A percentile compares a stretch with the other conserved stretches of the same genome.
phyloP scores from a whole-genome alignment of 352 stramenopile species.

The Globisporangium spinosum region DNA sequence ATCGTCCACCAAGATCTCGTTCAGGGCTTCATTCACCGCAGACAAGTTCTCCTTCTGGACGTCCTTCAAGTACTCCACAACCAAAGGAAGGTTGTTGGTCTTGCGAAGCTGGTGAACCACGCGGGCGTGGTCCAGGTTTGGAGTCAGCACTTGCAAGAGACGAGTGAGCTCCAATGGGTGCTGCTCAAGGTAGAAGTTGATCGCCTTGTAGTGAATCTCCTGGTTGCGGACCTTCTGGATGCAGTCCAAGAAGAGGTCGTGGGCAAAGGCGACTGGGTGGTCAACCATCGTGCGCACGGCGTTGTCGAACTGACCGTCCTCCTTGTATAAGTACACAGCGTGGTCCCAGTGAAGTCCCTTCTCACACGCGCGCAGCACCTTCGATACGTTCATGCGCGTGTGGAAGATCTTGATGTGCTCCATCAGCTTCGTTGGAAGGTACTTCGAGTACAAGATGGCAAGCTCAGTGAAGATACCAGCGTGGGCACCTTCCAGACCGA shows the following conservation, averaged over 20 bases:
- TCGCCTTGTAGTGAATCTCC: slow-evolving; percentile 99
- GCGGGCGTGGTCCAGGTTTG: slow-evolving; percentile 97
- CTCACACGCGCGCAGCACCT: slow-evolving; percentile 97
- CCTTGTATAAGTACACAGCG: slow-evolving; percentile 99
- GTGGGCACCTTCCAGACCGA: slow-evolving; percentile 98
- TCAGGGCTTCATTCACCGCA: slow-evolving; percentile 98
- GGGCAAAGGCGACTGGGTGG: slow-evolving; percentile 94
- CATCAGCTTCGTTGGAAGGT: slow-evolving; percentile 98
- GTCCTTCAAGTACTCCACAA: slow-evolving; percentile 96
- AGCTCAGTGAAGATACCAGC: slow-evolving; percentile 99
- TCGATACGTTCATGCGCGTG: slow-evolving; percentile 98
- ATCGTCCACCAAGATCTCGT: slow-evolving; percentile 95
- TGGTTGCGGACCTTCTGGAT: slow-evolving; percentile 99
- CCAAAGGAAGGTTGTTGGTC: slow-evolving; percentile 96
- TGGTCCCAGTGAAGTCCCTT: slow-evolving; percentile 98
- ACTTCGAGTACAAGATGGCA: slow-evolving; percentile 99
- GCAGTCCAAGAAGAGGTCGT: slow-evolving; percentile 99
- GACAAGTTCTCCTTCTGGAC: slow-evolving; percentile 99
- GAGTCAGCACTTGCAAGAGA: slow-evolving; percentile 97
- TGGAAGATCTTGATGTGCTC: slow-evolving; percentile 99
- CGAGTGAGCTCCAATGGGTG: slow-evolving; percentile 96
- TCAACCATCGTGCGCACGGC: slow-evolving; percentile 99
- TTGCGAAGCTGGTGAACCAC: slow-evolving; percentile 98
- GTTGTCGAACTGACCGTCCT: slow-evolving; percentile 99
- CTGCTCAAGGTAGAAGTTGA: slow-evolving; percentile 98